Evolutionary conservation across 768 basidiomycete species (phyloP), one percentile per base, ranked within the genome.

Genomic region (Boletus insuetus): DNA sequence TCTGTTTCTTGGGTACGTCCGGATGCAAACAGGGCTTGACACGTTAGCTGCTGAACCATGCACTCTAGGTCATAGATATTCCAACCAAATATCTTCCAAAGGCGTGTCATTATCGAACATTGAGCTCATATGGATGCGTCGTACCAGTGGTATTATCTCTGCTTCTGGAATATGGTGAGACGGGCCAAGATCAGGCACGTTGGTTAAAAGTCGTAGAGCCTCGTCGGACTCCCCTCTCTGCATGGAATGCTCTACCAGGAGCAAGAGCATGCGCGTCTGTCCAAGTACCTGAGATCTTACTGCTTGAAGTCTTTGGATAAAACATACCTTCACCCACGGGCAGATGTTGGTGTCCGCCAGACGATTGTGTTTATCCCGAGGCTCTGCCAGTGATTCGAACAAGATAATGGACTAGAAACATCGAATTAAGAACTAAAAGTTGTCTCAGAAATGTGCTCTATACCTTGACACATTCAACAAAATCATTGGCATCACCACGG

Each of bases 31-130:
- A 59, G 17, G 20, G 49, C 52, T 42, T 37, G 54, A 40, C 35
- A 63, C 31, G 35, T 55, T 4, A 56, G 49, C 41, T 43, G 10
- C 16, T 63, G 61, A 39, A 35, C 32, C 52, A 39, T 49, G 45
- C 12, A 57, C 22, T 19, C 37, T 20, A 64, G 41, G 11, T 35
- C 38, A 22, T 31, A 16, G 8, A 60, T 12, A 22, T 51, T 41
- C 55, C 55, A 64, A 24, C 42, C 51, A 10, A 64, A 60, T 16
- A 64, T 32, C 63, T 64, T 46, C 7, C 29, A 12, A 35, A n/a
- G 26, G 16, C 7, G 5, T 6, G 32, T 64, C 20, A 60, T 19
- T 35, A 13, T 2, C 16, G 44, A 45, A 41, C 14, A 17, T 29
- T 13, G 39, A 38, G n/a, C 3, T 40, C 8, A 13, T 19, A 29